Evolutionary conservation across 495 filamentous ascomycete species (phyloP).

Genomic region (Penicillium parvum): DNA sequence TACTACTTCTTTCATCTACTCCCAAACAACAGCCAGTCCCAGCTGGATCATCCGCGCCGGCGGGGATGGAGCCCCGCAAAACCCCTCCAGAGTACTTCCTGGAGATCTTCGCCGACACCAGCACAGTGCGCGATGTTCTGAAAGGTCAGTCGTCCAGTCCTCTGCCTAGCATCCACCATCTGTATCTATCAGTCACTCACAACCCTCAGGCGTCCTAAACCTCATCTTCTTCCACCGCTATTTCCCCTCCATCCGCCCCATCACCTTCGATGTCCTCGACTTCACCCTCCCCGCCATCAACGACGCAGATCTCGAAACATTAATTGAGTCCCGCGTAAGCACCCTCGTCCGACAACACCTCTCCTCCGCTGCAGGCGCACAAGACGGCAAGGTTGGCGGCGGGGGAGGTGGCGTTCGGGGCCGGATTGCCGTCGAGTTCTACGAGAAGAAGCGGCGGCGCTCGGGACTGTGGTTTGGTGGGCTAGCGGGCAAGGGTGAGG

Average conservation of each 20-base stretch:
- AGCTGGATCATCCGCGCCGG: constrained; percentile 20
- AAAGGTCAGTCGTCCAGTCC: constrained; percentile 58
- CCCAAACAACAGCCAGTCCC: constrained; percentile 5
- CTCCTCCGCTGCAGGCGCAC: constrained; percentile 42
- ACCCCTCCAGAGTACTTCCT: constrained; percentile 77
- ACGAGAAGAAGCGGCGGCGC: constrained; percentile 84
- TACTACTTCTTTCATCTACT: constrained; percentile 2
- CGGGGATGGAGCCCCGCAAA: constrained; percentile 54
- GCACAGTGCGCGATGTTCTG: constrained; percentile 81
- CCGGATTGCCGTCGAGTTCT: constrained; percentile 84
- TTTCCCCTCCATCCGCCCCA: constrained; percentile 82
- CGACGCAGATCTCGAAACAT: constrained; percentile 81
- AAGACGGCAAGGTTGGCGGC: constrained; percentile 43
- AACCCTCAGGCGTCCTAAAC: constrained; percentile 72
- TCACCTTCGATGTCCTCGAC: constrained; percentile 84
- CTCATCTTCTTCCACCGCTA: constrained; percentile 99
- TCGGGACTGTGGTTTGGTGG: constrained; percentile 63
- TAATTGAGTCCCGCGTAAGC: constrained; percentile 83
- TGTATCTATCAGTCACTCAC: background rate
- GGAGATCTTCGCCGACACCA: constrained; percentile 78
- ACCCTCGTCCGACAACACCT: constrained; percentile 63
- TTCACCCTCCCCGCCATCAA: constrained; percentile 85
- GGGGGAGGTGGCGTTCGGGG: constrained; percentile 55
- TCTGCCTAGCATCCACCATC: background rate
- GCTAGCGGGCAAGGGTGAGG: constrained; percentile 61